Evolutionary conservation across 2,329 filamentous ascomycete genomes (phyloP), one percentile per base, ranked within the genome.

Genomic region (Penicillium olsonii): DNA sequence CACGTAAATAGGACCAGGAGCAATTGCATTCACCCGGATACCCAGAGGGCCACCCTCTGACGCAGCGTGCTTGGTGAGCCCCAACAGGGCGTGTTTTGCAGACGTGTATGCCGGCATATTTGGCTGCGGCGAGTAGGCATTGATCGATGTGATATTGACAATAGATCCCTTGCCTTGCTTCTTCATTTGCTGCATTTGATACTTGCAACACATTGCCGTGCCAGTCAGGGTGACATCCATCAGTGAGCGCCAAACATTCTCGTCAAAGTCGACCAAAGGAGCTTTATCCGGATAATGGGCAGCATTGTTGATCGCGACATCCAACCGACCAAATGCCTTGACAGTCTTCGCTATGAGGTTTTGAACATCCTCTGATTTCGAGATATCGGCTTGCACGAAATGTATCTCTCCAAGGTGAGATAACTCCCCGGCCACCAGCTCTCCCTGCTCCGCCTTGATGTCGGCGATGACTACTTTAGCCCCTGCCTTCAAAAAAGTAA

Each of bases 401-500:
- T 49, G 56, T 12, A 58, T 63, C 2, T 59, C 42, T 11, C n/a
- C 9, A 3, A 38, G 42, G 8, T 15, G 9, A 9, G 9, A 4
- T 6, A 59, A 37, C 14, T 57, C 31, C 12, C 37, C 26, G 37
- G 54, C 27, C 0, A 56, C 45, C n/a, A 59, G n/a, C 2, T 52
- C 54, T 7, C 61, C 58, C 14, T 43, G 34, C 9, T 58, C 45
- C 18, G 48, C 45, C 68, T 92, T 88, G 52, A 92, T 87, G 69
- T 92, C 89, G 15, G 87, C 84, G 29, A 94, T 77, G 14, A 92
- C 77, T 0, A 94, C 88, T 65, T 84, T 87, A 20, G 88, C 88
- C 19, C 89, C 89, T 68, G 92, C 88, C 46, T 87, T 88, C 2
- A 87, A 87, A 61, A 92, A 92, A 5, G 91, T 48, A 6, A 56